Evolutionary conservation across 2,329 filamentous ascomycete genomes (phyloP).

Genomic region (Chaetomiaceae sp.): DNA sequence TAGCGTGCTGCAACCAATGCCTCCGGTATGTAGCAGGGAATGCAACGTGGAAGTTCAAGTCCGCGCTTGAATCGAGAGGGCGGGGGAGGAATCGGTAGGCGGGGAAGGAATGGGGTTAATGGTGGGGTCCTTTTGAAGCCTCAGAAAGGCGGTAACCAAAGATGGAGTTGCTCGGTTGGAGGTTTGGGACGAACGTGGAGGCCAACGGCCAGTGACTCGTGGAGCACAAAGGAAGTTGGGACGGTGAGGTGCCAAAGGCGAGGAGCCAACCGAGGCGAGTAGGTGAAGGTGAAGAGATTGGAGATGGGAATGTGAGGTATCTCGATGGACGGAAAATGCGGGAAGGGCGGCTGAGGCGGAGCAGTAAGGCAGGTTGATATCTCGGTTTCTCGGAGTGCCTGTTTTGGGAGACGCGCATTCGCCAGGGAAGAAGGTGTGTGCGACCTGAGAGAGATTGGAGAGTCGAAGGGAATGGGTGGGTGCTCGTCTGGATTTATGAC

Average conservation of each 20-base stretch:
- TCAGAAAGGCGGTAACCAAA: too few relatives aligned
- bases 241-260: neutral
- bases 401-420: constrained; percentile 1
- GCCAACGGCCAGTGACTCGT: neutral
- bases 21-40: neutral
- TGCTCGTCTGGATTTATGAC: neutral
- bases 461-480: neutral
- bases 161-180: neutral
- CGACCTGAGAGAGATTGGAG: neutral
- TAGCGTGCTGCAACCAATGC: neutral
- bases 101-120: neutral
- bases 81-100: neutral
- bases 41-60: too few relatives aligned
- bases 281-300: neutral
- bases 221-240: neutral
- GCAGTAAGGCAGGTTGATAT: constrained; percentile 1
- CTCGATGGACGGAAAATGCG: constrained; percentile 16
- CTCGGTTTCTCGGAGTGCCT: constrained; percentile 2
- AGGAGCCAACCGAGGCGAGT: neutral
- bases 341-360: constrained; percentile 28
- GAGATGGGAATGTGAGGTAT: neutral
- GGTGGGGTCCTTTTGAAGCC: neutral
- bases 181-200: neutral
- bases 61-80: neutral
- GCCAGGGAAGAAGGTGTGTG: neutral